Conservation (phyloP, 2,329 filamentous ascomycete genomes). For the Immersiporthe knoxdaviesiana region DNA sequence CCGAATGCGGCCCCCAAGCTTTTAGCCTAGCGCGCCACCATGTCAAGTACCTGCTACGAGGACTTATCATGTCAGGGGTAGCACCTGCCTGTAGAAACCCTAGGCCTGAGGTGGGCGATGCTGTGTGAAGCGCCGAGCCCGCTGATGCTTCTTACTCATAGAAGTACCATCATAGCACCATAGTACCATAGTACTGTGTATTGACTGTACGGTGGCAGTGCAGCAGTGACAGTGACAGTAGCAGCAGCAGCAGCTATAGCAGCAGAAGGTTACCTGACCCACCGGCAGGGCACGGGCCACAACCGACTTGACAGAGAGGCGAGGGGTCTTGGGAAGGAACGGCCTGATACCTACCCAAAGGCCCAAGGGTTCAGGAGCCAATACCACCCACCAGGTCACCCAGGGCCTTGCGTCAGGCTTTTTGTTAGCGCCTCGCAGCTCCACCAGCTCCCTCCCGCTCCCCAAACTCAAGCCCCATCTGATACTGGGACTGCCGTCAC, state of each 20-base stretch:
- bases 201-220: background rate
- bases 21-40: background rate
- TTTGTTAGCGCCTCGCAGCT: conserved; percentile 16
- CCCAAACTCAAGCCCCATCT: conserved; percentile 24
- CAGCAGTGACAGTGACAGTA: background rate
- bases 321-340: background rate
- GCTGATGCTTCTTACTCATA: background rate
- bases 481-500: conserved; percentile 19
- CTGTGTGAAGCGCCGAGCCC: background rate
- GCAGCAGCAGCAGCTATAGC: background rate
- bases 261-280: background rate
- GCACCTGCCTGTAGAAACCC: background rate
- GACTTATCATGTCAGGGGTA: background rate
- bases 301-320: background rate
- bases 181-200: too few relatives aligned
- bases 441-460: conserved; percentile 14
- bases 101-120: background rate
- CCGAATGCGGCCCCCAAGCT: background rate
- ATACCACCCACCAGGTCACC: background rate
- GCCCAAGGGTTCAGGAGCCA: conserved; percentile 8
- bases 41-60: background rate
- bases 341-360: background rate
- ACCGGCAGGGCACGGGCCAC: background rate
- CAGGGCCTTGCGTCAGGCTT: conserved; percentile 16
- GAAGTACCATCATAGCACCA: too few relatives aligned